Evolutionary conservation across 805 yeast genomes (phyloP), one percentile per base, ranked within the genome.

Genomic region (Pichia membranifaciens): DNA sequence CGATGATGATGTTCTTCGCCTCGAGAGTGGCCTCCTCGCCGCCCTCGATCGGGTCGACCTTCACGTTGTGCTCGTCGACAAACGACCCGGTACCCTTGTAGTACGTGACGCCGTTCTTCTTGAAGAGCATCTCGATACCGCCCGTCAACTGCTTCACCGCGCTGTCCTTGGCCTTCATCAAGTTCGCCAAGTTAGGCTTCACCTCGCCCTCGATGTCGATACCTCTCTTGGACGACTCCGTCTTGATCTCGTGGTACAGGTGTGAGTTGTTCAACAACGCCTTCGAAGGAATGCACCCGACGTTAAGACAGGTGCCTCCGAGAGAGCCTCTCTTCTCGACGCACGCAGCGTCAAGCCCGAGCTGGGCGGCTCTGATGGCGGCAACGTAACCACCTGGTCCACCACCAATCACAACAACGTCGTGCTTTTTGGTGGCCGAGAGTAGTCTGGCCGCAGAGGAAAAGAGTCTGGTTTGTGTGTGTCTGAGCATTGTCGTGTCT

Each of bases 301-400:
- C 98, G 70, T 93, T 93, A 61, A 95, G 75, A 80, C 99, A 93
- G 48, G 99, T 93, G 62, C 99, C 99, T 54, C 99, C 99, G 54
- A 95, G 78, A 39, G 81, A 71, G 40, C 99, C 99, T 70, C 99
- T 84, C 73, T 88, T 89, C 70, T 93, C 99, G 56, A 93, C 74
- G 78, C 99, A 93, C 32, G 97, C 99, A 47, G 96, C 88, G 69
- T 90, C 83, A 59, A 75, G 78, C 37, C 97, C 97, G 51, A 90
- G 76, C 75, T 93, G 99, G 43, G 99, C 99, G 51, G 96, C 96
- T 70, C 88, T 91, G 69, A 93, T 93, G 62, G 99, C 99, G 47
- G 97, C 98, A 59, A 93, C 93, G 68, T 93, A 93, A 53, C 99
- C 99, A 69, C 98, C 99, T 58, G 99, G 99, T 50, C 99, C 99